These are phyloP conservation scores for Cystobasidium ongulense DNA, from an alignment of 768 basidiomycete genomes.

Conservation along the genomic window DNA sequence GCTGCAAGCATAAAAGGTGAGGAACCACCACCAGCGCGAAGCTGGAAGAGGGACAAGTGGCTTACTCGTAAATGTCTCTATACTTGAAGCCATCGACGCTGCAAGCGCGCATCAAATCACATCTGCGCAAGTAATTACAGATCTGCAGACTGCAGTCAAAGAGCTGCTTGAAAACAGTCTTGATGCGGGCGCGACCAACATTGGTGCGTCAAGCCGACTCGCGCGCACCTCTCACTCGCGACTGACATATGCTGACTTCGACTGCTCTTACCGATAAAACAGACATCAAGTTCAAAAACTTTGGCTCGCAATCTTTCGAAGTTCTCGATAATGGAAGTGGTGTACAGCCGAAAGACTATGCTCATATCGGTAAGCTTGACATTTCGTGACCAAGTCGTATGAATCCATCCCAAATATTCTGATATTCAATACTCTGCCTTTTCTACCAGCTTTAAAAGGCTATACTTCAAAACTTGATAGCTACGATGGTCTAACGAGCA, in stretches of 20 bases:
- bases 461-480: constrained; percentile 82
- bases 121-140: constrained; percentile 88
- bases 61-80: neutral
- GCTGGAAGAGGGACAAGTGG: neutral
- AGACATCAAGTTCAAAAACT: constrained; percentile 86
- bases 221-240: neutral
- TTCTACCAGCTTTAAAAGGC: constrained; percentile 66
- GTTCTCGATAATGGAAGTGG: constrained; percentile 89
- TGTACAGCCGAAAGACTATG: constrained; percentile 67
- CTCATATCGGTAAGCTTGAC: constrained; percentile 61
- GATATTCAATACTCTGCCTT: neutral
- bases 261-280: neutral
- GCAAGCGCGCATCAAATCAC: constrained; percentile 67
- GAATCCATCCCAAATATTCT: neutral
- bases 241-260: neutral
- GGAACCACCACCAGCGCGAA: too few relatives aligned
- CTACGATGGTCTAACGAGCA: constrained; percentile 62
- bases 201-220: constrained; percentile 62
- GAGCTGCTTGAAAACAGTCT: constrained; percentile 94
- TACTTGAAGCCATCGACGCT: constrained; percentile 37
- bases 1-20: constrained; percentile 1
- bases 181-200: constrained; percentile 77
- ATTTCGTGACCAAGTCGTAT: neutral
- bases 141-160: constrained; percentile 84
- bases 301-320: constrained; percentile 73